Percentiles rank a stretch among this genome's conserved stretches.
Conservation (phyloP, 1,284 basidiomycete genomes). For the Trichosporon inkin region DNA sequence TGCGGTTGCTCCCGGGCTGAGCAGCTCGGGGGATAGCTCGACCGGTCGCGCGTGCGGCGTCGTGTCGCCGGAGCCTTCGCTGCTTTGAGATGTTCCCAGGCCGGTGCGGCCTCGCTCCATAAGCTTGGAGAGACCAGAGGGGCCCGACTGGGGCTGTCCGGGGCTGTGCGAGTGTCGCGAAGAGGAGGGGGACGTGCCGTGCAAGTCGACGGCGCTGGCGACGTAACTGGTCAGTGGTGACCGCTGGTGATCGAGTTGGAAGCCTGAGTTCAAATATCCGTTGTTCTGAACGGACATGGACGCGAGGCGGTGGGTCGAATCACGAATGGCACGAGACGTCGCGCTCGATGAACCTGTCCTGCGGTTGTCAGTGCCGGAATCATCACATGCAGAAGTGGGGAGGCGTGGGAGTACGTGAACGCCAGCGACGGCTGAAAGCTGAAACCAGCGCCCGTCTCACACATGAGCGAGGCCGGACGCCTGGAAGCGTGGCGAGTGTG, state of each 20-base stretch:
- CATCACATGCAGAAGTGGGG: too few relatives aligned
- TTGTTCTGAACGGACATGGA: constrained; percentile 30
- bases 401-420: too few relatives aligned
- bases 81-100: background rate
- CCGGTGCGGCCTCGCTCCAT: constrained; percentile 29
- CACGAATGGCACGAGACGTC: constrained; percentile 38
- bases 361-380: too few relatives aligned
- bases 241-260: constrained; percentile 26
- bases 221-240: constrained; percentile 30
- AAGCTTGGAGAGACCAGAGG: constrained; percentile 41
- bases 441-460: too few relatives aligned
- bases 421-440: too few relatives aligned
- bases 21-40: background rate
- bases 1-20: background rate
- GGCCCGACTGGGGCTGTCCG: constrained; percentile 27
- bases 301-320: constrained; percentile 44
- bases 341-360: constrained; percentile 7
- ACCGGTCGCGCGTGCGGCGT: constrained; percentile 12
- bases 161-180: constrained; percentile 1
- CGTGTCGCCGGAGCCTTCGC: constrained; percentile 15
- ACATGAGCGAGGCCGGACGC: too few relatives aligned
- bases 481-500: too few relatives aligned
- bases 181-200: constrained; percentile 3
- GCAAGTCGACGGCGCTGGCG: background rate
- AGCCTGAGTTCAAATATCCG: constrained; percentile 5